Base-by-base conservation (phyloP, 495 filamentous ascomycete species). In the Aspergillus kassunensis region DNA sequence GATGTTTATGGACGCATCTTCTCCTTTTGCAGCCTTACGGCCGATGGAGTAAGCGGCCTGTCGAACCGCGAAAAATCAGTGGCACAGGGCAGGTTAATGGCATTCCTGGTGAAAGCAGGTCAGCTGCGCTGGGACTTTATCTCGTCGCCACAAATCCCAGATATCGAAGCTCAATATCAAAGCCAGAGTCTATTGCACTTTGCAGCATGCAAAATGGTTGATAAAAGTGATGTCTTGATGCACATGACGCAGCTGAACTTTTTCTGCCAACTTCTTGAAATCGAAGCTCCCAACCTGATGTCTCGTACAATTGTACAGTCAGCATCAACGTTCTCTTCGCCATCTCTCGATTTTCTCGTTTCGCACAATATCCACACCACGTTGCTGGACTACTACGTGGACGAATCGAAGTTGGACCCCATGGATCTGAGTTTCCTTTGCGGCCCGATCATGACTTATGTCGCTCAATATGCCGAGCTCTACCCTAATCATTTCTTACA, bases 221-320 rank as follows among this genome's bases (percentile, higher is more conserved):
- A 92, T 55, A 75, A 74, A 50, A 74, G 72, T 33, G 91, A 96
- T 59, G 73, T 85, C 20, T 68, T 96, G 54, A 88, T 95, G 86
- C 87, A 92, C 54, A 77, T 88, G 58, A 88, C 76, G 16, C 68
- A 93, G 42, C 73, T 95, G 42, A 82, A 89, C 56, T 93, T 93
- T 61, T 89, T 84, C 55, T 77, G 80, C 41, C 74, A 80, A n/a
- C 70, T 88, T 35, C 59, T 91, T 12, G 76, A 79, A 40, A 66
- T 69, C 29, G 67, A 73, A 47, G 58, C 66, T 8, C 68, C 69
- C 8, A 67, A 70, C 53, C 63, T 74, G 8, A 54, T 54, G 19
- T 63, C 67, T 35, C 60, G 62, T 8, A 61, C 52, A 20, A 58
- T 55, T 55, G 63, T 69, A 25, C 64, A 71, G 16, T 71, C 68